Evolutionary conservation across 2,329 filamentous ascomycete species (phyloP).

Genomic region (Fusarium annulatum): DNA sequence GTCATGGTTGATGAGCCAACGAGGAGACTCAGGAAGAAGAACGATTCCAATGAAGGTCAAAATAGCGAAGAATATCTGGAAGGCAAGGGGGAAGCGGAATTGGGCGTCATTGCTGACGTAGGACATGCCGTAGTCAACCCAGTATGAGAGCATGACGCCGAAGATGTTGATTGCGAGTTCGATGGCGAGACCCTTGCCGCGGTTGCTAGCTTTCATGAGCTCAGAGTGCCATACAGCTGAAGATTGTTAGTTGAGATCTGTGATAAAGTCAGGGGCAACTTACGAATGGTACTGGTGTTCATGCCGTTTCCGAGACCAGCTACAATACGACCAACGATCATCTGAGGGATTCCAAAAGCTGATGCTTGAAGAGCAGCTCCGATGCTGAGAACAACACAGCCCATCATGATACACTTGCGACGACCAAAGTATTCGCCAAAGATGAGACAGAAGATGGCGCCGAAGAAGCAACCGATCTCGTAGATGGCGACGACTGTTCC

Average conservation of each 20-base stretch:
- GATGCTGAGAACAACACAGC: conserved; percentile 54
- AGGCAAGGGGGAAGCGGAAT: conserved; percentile 59
- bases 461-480: conserved; percentile 60
- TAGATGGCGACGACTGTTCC: conserved; percentile 60
- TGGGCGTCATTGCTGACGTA: conserved; percentile 50
- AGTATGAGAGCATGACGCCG: conserved; percentile 50
- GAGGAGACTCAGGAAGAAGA: conserved; percentile 58
- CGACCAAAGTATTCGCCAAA: conserved; percentile 59
- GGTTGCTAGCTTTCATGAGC: conserved; percentile 53
- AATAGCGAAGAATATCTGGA: conserved; percentile 57
- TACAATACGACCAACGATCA: conserved; percentile 58
- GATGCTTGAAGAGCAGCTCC: conserved; percentile 57
- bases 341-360: conserved; percentile 53
- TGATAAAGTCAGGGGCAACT: conserved; percentile 9
- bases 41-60: conserved; percentile 48
- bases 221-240: conserved; percentile 56
- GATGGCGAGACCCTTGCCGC: conserved; percentile 47
- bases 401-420: conserved; percentile 53
- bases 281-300: conserved; percentile 60
- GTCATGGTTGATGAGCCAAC: conserved; percentile 54
- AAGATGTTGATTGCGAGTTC: conserved; percentile 54
- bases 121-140: conserved; percentile 54
- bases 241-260: neutral
- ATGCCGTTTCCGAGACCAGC: conserved; percentile 58
- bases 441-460: conserved; percentile 53